Conservation (phyloP, 2,329 filamentous ascomycete species). For the Arachnopeziza araneosa region DNA sequence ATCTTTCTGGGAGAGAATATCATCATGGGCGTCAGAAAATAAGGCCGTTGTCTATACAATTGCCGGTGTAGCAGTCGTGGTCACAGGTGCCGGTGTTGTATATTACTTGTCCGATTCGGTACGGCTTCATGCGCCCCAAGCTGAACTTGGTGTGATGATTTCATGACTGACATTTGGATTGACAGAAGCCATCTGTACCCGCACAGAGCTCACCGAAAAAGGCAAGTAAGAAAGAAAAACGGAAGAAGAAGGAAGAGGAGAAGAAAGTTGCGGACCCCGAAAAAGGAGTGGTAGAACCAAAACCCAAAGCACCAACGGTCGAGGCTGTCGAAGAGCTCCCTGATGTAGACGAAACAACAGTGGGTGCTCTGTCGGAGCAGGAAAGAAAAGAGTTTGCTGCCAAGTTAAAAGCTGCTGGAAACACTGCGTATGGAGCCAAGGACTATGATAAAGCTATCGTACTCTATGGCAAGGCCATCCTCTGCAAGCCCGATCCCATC, state of each 20-base stretch:
- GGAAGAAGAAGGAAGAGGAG: slow-evolving; percentile 78
- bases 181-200: slow-evolving; percentile 21
- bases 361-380: slow-evolving; percentile 47
- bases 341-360: slow-evolving; percentile 54
- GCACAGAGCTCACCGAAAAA: slow-evolving; percentile 52
- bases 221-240: slow-evolving; percentile 82
- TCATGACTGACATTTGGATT: slow-evolving; percentile 12
- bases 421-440: slow-evolving; percentile 93
- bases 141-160: slow-evolving; percentile 6
- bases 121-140: slow-evolving; percentile 25
- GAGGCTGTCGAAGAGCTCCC: slow-evolving; percentile 64
- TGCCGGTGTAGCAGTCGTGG: slow-evolving; percentile 86
- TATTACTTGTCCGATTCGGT: slow-evolving; percentile 75
- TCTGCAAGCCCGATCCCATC: slow-evolving; percentile 95
- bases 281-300: slow-evolving; percentile 41
- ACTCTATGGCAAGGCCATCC: slow-evolving; percentile 89
- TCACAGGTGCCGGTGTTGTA: slow-evolving; percentile 83
- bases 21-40: slow-evolving; percentile 90
- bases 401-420: slow-evolving; percentile 91
- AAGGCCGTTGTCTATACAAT: slow-evolving; percentile 95
- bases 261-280: slow-evolving; percentile 68
- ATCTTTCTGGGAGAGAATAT: slow-evolving; percentile 72
- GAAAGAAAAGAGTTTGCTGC: slow-evolving; percentile 81
- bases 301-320: slow-evolving; percentile 45
- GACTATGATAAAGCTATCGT: slow-evolving; percentile 92